phyloP scores from a whole-genome alignment of 805 yeast species.

The Wickerhamiella shivajii region DNA sequence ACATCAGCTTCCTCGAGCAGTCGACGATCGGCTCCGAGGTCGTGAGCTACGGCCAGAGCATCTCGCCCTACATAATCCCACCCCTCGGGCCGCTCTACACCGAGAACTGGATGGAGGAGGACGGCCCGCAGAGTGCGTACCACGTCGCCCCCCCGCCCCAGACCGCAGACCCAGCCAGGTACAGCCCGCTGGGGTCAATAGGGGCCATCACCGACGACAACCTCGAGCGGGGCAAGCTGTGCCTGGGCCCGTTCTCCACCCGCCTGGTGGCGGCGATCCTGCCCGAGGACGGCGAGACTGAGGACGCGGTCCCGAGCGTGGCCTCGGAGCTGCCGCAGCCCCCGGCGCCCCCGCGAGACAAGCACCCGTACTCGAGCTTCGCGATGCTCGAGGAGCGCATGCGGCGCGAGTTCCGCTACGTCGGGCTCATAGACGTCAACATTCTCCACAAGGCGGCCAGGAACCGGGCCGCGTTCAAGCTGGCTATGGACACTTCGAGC shows the following conservation, averaged over 20 bases:
- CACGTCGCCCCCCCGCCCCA: constrained; percentile 18
- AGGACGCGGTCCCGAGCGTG: constrained; percentile 18
- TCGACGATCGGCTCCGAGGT: constrained; percentile 33
- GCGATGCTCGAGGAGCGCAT: constrained; percentile 73
- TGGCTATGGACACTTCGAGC: constrained; percentile 16
- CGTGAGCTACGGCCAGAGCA: constrained; percentile 19
- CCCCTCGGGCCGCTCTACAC: constrained; percentile 71
- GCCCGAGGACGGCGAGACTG: constrained; percentile 18
- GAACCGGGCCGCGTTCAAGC: constrained; percentile 19
- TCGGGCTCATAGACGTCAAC: constrained; percentile 53
- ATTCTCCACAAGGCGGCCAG: constrained; percentile 22
- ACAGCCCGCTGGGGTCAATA: constrained; percentile 12
- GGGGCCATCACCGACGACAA: constrained; percentile 12
- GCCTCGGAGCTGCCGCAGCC: constrained; percentile 5
- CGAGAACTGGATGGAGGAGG: constrained; percentile 80
- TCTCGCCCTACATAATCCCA: constrained; percentile 64
- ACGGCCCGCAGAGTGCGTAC: constrained; percentile 33
- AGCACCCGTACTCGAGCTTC: constrained; percentile 39
- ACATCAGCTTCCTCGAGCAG: constrained; percentile 54
- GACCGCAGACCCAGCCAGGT: constrained; percentile 5
- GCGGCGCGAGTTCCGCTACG: constrained; percentile 72
- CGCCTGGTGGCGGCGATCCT: constrained; percentile 71
- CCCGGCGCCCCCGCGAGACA: constrained; percentile 14
- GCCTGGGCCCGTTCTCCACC: constrained; percentile 85
- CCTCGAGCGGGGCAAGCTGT: constrained; percentile 57